phyloP scores from a whole-genome alignment of 805 yeast species.

The Vanderwaltozyma polyspora region DNA sequence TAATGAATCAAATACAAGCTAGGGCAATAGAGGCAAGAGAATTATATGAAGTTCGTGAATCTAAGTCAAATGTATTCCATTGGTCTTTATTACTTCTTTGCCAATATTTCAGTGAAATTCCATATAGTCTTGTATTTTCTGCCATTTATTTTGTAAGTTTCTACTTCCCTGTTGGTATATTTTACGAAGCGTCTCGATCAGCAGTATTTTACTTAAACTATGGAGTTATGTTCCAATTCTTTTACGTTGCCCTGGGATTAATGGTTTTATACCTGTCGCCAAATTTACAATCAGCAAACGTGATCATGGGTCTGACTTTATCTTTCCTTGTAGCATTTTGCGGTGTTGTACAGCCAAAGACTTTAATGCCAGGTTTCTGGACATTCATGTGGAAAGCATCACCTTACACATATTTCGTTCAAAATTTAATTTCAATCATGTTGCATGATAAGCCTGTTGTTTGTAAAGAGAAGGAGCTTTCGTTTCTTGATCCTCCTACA shows the following conservation, averaged over 20 bases:
- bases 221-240: conserved; percentile 37
- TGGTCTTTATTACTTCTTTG: conserved; percentile 30
- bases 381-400: conserved; percentile 31
- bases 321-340: conserved; percentile 29
- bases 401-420: conserved; percentile 34
- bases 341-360: conserved; percentile 30
- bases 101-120: conserved; percentile 28
- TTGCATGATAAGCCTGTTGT: conserved; percentile 35
- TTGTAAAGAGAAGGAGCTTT: conserved; percentile 28
- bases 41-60: conserved; percentile 32
- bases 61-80: conserved; percentile 31
- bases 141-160: conserved; percentile 27
- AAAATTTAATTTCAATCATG: conserved; percentile 38
- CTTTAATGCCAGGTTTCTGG: conserved; percentile 34
- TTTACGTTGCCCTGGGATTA: conserved; percentile 30
- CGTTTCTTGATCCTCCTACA: conserved; percentile 12
- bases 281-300: conserved; percentile 22
- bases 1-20: conserved; percentile 31
- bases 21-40: conserved; percentile 30
- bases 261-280: conserved; percentile 22
- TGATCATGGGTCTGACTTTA: conserved; percentile 12
- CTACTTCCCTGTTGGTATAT: conserved; percentile 32
- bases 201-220: conserved; percentile 35
- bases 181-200: conserved; percentile 26
- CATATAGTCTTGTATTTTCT: conserved; percentile 23